A percentile compares a stretch with the other conserved stretches of the same genome.
These are phyloP conservation scores for Chaetomium strumarium DNA, from an alignment of 2,329 filamentous ascomycete species.

Conservation along the genomic window DNA sequence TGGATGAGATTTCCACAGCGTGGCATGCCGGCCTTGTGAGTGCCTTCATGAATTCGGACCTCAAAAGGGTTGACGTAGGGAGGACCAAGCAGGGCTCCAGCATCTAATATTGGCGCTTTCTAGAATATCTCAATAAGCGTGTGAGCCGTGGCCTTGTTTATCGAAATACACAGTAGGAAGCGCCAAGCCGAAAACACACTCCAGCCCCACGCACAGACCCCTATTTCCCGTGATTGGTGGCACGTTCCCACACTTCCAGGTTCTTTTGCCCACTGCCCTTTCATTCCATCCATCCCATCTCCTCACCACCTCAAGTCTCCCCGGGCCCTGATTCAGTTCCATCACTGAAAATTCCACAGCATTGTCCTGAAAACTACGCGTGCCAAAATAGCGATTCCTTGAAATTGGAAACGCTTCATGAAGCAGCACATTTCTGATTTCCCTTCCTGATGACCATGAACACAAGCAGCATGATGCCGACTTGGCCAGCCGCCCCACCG, in stretches of 20 bases:
- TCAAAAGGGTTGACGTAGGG: too few species aligned
- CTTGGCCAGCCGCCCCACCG: conserved; percentile 31
- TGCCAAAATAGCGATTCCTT: background rate
- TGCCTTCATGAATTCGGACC: too few species aligned
- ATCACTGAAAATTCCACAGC: background rate
- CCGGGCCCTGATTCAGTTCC: background rate
- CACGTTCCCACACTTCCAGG: background rate
- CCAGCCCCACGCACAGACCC: background rate
- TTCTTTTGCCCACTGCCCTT: background rate
- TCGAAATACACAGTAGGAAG: too few species aligned
- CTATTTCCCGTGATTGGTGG: background rate
- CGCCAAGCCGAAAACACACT: too few species aligned
- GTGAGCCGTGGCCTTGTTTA: too few species aligned
- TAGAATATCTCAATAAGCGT: too few species aligned
- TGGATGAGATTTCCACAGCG: background rate
- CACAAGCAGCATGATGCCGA: conserved; percentile 29
- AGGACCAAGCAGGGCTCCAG: too few species aligned
- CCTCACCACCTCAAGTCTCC: conserved; percentile 5
- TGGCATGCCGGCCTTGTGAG: too few species aligned
- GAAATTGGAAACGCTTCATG: background rate
- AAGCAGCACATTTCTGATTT: background rate
- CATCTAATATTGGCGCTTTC: too few species aligned
- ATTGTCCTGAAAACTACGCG: background rate
- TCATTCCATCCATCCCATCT: background rate
- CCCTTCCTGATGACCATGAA: conserved; percentile 4